Evolutionary conservation across 179 eudicot genomes (phyloP), one percentile per base, ranked within the genome.

Genomic region (Spergularia azorica): DNA sequence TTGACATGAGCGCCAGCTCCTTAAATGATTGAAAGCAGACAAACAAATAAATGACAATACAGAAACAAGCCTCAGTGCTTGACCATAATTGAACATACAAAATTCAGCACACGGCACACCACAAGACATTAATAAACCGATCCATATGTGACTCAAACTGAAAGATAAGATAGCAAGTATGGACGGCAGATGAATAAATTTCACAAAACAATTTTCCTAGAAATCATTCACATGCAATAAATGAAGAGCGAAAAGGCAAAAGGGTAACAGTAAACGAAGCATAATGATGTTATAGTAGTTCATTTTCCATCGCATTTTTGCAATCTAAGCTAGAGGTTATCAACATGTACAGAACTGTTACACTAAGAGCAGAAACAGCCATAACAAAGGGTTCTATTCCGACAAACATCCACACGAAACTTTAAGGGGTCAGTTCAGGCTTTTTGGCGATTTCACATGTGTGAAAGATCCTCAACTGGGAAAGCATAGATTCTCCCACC

Each of bases 1-100:
- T 68, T 11, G 72, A 50, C 39, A 48, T 21, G 51, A 48, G 57
- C n/a, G 26, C 41, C n/a, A 69, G 71, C 71, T 9, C 56, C 16
- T 12, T 9, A 38, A 5, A 61, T 61, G 65, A 61, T 61, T 20
- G 32, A 52, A 13, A 18, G 39, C 57, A 46, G 39, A 62, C 11
- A 20, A 46, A 68, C 36, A 50, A 68, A 39, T 5, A 6, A 2
- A 48, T 13, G 6, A 68, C 26, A 10, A 16, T 12, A 18, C 9
- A 50, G 48, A 38, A 48, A 48, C 10, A 4, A 54, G 41, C 21
- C 57, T 13, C 6, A 52, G 43, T 48, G n/a, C 39, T 17, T 13
- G 73, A 70, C 46, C 13, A 70, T 52, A 51, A 46, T 7, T 6
- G 50, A 46, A 20, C 18, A 70, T 50, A 21, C 6, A 50, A n/a